These are phyloP conservation scores for Colletotrichum sp. DNA, from an alignment of 2,329 filamentous ascomycete genomes.

Conservation along the genomic window DNA sequence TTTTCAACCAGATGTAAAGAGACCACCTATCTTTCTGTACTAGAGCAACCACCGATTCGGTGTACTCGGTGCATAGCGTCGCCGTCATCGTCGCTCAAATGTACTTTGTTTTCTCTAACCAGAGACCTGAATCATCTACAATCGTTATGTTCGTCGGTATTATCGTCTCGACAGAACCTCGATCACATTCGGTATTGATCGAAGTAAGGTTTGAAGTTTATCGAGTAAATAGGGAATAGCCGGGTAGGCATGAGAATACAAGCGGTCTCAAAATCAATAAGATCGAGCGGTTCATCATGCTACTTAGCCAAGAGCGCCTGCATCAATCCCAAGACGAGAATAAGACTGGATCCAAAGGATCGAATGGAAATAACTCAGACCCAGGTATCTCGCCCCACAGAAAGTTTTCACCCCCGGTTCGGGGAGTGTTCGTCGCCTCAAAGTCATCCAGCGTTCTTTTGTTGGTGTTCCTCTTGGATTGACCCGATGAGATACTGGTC, in stretches of 20 bases:
- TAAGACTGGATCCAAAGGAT: background rate
- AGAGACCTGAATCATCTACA: background rate
- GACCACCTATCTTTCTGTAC: background rate
- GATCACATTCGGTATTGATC: background rate
- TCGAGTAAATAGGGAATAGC: background rate
- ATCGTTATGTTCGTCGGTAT: no score
- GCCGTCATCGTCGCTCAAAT: background rate
- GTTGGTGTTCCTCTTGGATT: background rate
- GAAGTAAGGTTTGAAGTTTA: background rate
- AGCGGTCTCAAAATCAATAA: background rate
- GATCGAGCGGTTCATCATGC: background rate
- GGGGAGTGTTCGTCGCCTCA: background rate
- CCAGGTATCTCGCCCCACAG: background rate
- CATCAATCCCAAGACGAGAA: background rate
- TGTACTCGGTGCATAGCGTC: background rate
- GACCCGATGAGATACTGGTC: background rate
- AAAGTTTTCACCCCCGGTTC: background rate
- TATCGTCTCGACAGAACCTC: no score
- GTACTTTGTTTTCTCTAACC: background rate
- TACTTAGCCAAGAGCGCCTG: background rate
- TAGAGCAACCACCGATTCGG: background rate
- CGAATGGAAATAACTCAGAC: constrained; percentile 6
- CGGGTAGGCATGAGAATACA: accelerated
- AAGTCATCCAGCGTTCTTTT: background rate
- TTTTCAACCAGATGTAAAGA: background rate